A percentile compares a stretch with the other conserved stretches of the same genome.
Conservation (phyloP, 768 basidiomycete species). For the Flagelloscypha sp. region DNA sequence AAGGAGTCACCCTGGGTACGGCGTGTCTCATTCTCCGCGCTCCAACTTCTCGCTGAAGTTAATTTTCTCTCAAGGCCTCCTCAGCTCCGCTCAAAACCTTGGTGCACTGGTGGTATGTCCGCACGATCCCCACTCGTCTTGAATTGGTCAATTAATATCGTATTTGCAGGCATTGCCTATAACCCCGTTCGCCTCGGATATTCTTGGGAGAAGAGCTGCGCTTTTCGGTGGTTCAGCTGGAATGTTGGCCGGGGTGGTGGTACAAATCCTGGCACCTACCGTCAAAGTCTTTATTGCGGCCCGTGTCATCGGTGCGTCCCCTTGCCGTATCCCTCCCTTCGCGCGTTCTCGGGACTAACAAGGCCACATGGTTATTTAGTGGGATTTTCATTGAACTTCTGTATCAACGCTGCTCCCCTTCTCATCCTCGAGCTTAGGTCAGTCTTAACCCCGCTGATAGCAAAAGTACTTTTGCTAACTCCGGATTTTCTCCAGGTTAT, state of each 20-base stretch:
- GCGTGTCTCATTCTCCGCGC: too few species aligned
- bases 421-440: constrained; percentile 60
- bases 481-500: too few species aligned
- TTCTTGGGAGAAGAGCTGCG: constrained; percentile 50
- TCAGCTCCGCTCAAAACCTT: constrained; percentile 58
- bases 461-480: too few species aligned
- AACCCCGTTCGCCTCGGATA: constrained; percentile 52
- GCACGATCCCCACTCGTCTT: too few species aligned
- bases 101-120: constrained; percentile 40
- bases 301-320: constrained; percentile 43
- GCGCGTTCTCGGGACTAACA: too few species aligned
- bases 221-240: constrained; percentile 53
- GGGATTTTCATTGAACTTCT: constrained; percentile 56
- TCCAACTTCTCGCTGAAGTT: too few species aligned
- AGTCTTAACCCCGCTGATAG: too few species aligned
- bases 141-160: too few species aligned
- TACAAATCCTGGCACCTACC: constrained; percentile 40
- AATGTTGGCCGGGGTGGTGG: constrained; percentile 56
- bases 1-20: constrained; percentile 39
- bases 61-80: too few species aligned
- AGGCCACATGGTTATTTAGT: too few species aligned
- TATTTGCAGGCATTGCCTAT: constrained; percentile 47
- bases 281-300: constrained; percentile 50
- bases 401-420: constrained; percentile 53
- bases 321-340: too few species aligned